Conservation (phyloP, 805 yeast species). For the Kurtzmaniella fragi region DNA sequence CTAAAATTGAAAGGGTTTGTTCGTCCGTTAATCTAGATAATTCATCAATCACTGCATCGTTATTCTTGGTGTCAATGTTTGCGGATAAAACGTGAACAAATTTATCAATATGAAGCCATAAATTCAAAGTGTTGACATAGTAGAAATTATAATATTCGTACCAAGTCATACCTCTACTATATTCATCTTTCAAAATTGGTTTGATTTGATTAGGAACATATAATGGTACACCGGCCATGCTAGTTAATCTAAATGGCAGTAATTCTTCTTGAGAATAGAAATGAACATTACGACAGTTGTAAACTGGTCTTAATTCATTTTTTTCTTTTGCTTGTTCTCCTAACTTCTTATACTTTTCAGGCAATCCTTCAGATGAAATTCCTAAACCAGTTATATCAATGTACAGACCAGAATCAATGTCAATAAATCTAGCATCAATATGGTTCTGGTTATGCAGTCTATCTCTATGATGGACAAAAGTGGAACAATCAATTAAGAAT, state of each 20-base stretch:
- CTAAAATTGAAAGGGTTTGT: slow-evolving; percentile 15
- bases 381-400: slow-evolving; percentile 52
- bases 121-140: slow-evolving; percentile 17
- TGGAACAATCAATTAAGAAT: slow-evolving; percentile 26
- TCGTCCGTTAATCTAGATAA: slow-evolving; percentile 12
- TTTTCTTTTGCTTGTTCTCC: slow-evolving; percentile 5
- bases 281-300: slow-evolving; percentile 58
- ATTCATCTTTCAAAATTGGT: slow-evolving; percentile 21
- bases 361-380: slow-evolving; percentile 15
- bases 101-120: slow-evolving; percentile 15
- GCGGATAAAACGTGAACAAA: slow-evolving; percentile 8
- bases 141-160: slow-evolving; percentile 15
- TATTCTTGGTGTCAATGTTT: slow-evolving; percentile 7
- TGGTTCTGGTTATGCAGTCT: slow-evolving; percentile 21
- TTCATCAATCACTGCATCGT: slow-evolving; percentile 8
- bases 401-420: slow-evolving; percentile 53
- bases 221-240: slow-evolving; percentile 48
- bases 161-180: slow-evolving; percentile 15
- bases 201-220: slow-evolving; percentile 22
- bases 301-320: slow-evolving; percentile 18
- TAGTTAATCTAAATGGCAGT: slow-evolving; percentile 49
- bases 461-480: slow-evolving; percentile 27
- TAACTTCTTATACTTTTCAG: slow-evolving; percentile 13
- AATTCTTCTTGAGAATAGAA: slow-evolving; percentile 45
- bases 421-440: slow-evolving; percentile 50